Percentiles rank a stretch among this genome's conserved stretches.
These are phyloP conservation scores for Podochytrium sp. DNA, from an alignment of 192 early-diverging fungal species.

Conservation along the genomic window DNA sequence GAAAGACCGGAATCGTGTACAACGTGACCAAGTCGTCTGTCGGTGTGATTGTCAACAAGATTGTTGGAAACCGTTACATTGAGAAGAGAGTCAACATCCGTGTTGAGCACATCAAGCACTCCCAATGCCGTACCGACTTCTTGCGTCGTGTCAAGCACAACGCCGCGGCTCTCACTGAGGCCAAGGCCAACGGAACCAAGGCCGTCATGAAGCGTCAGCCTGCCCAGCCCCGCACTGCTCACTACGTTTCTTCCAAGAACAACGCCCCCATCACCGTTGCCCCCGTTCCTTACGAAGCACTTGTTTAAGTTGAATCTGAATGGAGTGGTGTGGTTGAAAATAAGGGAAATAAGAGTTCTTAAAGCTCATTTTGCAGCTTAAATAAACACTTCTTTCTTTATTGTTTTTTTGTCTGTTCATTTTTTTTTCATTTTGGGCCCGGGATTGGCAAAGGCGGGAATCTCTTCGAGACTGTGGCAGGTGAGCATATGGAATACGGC, in stretches of 20 bases:
- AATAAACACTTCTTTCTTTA: not conserved
- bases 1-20: conserved; percentile 97
- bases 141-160: conserved; percentile 96
- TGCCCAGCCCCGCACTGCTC: conserved; percentile 82
- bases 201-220: conserved; percentile 91
- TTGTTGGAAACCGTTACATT: conserved; percentile 95
- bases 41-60: conserved; percentile 98
- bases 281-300: conserved; percentile 93
- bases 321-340: too few relatives aligned
- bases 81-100: conserved; percentile 99
- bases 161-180: conserved; percentile 80
- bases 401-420: not conserved
- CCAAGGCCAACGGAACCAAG: conserved; percentile 76
- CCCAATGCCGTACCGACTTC: conserved; percentile 98
- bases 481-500: conserved; percentile 58
- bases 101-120: conserved; percentile 99
- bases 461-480: conserved; percentile 45
- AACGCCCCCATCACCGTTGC: conserved; percentile 92
- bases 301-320: too few relatives aligned
- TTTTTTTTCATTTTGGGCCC: conserved; percentile 15
- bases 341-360: too few relatives aligned
- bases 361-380: too few relatives aligned
- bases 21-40: conserved; percentile 99
- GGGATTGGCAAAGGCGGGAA: conserved; percentile 31
- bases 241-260: conserved; percentile 83